A percentile compares a stretch with the other conserved stretches of the same genome.
Evolutionary conservation across 1,284 basidiomycete species (phyloP).

Genomic region (Athelia psychrophila): DNA sequence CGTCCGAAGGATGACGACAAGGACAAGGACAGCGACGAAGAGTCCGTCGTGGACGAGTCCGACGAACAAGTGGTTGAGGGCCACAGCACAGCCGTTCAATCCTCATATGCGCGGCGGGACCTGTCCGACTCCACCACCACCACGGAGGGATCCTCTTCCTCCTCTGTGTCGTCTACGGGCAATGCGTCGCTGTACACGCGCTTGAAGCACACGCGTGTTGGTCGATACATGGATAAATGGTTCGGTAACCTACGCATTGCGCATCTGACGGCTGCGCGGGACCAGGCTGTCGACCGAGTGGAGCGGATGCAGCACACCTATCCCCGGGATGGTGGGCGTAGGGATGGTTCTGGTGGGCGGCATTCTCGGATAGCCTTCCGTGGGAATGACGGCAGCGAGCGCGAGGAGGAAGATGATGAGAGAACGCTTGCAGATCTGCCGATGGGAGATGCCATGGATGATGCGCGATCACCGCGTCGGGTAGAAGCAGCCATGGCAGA

Average conservation of each 20-base stretch:
- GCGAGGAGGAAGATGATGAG: slow-evolving; percentile 5
- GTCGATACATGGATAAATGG: slow-evolving; percentile 45
- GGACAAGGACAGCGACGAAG: slow-evolving; percentile 4
- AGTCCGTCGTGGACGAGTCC: neutral
- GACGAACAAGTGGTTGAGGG: neutral
- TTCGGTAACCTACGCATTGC: slow-evolving; percentile 58
- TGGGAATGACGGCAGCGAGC: slow-evolving; percentile 6
- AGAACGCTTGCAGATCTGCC: too few relatives aligned
- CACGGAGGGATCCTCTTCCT: slow-evolving; percentile 12
- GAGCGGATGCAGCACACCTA: slow-evolving; percentile 61
- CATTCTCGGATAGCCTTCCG: neutral
- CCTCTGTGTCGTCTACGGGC: slow-evolving; percentile 16
- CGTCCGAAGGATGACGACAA: slow-evolving; percentile 10
- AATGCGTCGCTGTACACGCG: slow-evolving; percentile 19
- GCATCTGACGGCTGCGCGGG: slow-evolving; percentile 63
- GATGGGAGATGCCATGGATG: slow-evolving; percentile 6
- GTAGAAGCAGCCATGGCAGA: slow-evolving; percentile 5
- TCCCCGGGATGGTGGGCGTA: slow-evolving; percentile 31
- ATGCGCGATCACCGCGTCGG: slow-evolving; percentile 10
- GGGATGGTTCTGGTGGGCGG: slow-evolving; percentile 1
- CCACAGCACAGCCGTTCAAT: neutral
- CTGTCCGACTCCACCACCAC: slow-evolving; percentile 6
- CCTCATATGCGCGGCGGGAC: neutral
- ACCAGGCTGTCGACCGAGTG: slow-evolving; percentile 61
- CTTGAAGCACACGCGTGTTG: slow-evolving; percentile 33